Percentiles rank a stretch among this genome's conserved stretches.
phyloP scores from a whole-genome alignment of 495 filamentous ascomycete genomes.

The Talaromyces wortmannii region DNA sequence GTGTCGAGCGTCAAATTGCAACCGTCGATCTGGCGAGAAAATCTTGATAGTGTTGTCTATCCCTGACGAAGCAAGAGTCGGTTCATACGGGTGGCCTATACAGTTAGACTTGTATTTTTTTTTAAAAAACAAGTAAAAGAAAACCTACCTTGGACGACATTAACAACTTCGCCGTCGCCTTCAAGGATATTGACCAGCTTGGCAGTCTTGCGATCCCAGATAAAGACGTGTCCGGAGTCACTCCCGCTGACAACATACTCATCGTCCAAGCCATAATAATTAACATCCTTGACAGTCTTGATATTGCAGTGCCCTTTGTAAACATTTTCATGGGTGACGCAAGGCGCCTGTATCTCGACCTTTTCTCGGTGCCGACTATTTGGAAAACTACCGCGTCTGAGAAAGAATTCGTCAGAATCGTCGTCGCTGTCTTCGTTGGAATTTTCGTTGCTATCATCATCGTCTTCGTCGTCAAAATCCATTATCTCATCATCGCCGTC shows the following conservation, averaged over 20 bases:
- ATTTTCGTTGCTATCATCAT: conserved; percentile 20
- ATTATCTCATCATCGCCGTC: conserved; percentile 16
- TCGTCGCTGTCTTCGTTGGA: conserved; percentile 17
- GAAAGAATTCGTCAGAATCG: conserved; percentile 20
- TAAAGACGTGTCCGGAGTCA: conserved; percentile 65
- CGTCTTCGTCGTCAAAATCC: conserved; percentile 5
- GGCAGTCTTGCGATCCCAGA: conserved; percentile 60
- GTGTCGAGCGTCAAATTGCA: conserved; percentile 48
- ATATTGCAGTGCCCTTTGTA: conserved; percentile 69
- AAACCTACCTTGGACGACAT: conserved; percentile 57
- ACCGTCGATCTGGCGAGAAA: conserved; percentile 57
- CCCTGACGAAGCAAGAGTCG: conserved; percentile 61
- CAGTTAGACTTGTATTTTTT: background rate
- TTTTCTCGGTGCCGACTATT: conserved; percentile 21
- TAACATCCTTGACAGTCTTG: conserved; percentile 70
- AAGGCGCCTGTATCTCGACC: conserved; percentile 49
- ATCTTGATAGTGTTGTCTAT: conserved; percentile 75
- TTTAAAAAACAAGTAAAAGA: background rate
- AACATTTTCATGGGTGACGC: conserved; percentile 46
- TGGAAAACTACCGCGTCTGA: conserved; percentile 14
- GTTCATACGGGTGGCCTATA: conserved; percentile 65
- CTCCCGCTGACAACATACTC: conserved; percentile 70
- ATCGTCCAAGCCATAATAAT: conserved; percentile 65
- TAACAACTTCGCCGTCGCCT: conserved; percentile 67
- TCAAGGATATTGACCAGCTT: conserved; percentile 62